phyloP scores from a whole-genome alignment of 1,139 yeast genomes.

The Hansenula lynferdii region DNA sequence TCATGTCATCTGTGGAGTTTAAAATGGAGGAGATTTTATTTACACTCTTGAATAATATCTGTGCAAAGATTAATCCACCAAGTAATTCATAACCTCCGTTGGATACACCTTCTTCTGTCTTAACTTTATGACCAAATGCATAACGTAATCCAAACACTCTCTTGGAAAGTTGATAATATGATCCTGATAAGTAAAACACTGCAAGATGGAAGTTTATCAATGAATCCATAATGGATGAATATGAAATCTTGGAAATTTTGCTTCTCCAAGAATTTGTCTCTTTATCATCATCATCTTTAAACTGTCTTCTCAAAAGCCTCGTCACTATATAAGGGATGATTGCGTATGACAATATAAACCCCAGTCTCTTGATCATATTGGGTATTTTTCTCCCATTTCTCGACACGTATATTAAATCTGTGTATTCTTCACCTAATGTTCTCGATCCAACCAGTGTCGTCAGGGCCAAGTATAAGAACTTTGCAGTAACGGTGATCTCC shows the following conservation, averaged over 20 bases:
- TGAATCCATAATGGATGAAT: conserved; percentile 43
- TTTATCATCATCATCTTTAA: conserved; percentile 13
- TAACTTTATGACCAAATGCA: conserved; percentile 61
- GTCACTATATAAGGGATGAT: conserved; percentile 50
- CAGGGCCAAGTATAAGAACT: conserved; percentile 55
- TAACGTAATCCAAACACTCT: conserved; percentile 77
- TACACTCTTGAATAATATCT: conserved; percentile 43
- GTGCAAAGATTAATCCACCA: conserved; percentile 66
- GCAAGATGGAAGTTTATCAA: conserved; percentile 70
- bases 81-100: conserved; percentile 71
- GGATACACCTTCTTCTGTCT: conserved; percentile 32
- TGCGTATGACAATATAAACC: conserved; percentile 51
- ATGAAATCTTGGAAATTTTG: conserved; percentile 21
- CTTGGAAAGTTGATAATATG: conserved; percentile 73
- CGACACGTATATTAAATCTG: conserved; percentile 70
- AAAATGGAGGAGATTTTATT: conserved; percentile 7
- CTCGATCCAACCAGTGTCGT: conserved; percentile 76
- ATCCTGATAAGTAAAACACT: conserved; percentile 74
- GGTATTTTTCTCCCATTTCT: conserved; percentile 50
- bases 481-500: conserved; percentile 55
- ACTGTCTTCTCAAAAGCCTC: conserved; percentile 20
- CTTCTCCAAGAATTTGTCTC: conserved; percentile 19
- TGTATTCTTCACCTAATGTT: conserved; percentile 93
- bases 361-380: conserved; percentile 37
- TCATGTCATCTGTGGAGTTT: neutral